Evolutionary conservation across 805 yeast genomes (phyloP), one percentile per base, ranked within the genome.

Genomic region (Metschnikowia hibisci): DNA sequence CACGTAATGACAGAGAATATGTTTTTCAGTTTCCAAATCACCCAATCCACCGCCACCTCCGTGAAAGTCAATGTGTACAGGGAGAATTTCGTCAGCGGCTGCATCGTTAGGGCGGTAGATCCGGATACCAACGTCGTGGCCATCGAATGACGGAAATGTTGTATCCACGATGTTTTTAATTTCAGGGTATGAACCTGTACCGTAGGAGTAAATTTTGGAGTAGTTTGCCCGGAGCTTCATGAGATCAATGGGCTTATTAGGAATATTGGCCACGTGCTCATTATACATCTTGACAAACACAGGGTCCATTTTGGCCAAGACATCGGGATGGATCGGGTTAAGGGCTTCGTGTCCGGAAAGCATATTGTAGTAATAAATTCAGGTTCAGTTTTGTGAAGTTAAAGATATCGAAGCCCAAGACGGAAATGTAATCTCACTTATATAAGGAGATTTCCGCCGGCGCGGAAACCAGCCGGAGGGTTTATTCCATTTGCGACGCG

Each of bases 11-110:
- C 55, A 54, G 35, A 60, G 40, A 7, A 59, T 45, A 31, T 60
- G 63, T 10, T 55, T 44, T 32, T 62, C 66, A 1, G 64, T 58
- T 25, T 59, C 60, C 20, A 61, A 47, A 35, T 56, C 63, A 11
- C 66, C 66, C 26, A 61, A 47, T 10, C 60, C 67, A 56, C 63
- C 60, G 10, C 67, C 68, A 16, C 68, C 68, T 23, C 68, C 66
- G 41, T 63, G 68, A 47, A 47, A 61, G 52, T 63, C 60, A 9
- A 60, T 43, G 31, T 56, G 59, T 14, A 61, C 64, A 6, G 67
- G 67, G 49, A 63, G 51, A 13, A 22, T 1, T 11, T 33, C 36
- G 20, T 11, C 27, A 2, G 52, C 51, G 1, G 36, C 51, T 11
- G 53, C 51, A 14, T 47, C 51, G 39, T 53, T 44, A 12, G 66